phyloP scores from a whole-genome alignment of 2,329 filamentous ascomycete species.

The Ceratocystis variospora region DNA sequence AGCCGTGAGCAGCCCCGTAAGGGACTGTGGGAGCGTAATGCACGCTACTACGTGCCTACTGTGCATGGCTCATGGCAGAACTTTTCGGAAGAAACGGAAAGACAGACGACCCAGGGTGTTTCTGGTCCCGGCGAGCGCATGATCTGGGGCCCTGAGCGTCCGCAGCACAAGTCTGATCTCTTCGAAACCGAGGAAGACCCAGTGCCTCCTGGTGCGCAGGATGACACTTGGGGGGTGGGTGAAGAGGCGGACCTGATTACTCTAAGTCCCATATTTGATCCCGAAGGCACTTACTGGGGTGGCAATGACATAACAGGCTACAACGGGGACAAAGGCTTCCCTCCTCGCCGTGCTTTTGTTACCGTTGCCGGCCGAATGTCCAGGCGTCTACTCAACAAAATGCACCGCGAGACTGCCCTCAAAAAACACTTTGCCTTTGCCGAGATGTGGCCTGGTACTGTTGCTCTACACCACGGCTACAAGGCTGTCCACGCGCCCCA shows the following conservation, averaged over 20 bases:
- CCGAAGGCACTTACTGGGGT: constrained; percentile 72
- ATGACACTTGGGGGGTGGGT: constrained; percentile 78
- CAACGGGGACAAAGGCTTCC: constrained; percentile 45
- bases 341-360: constrained; percentile 69
- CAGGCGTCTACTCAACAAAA: constrained; percentile 61
- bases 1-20: constrained; percentile 60
- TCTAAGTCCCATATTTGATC: constrained; percentile 84
- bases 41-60: constrained; percentile 62
- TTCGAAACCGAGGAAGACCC: constrained; percentile 62
- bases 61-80: constrained; percentile 69
- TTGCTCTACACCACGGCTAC: constrained; percentile 78
- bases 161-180: constrained; percentile 52
- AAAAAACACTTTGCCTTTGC: constrained; percentile 84
- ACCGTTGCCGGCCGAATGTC: constrained; percentile 80
- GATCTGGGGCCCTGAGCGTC: constrained; percentile 74
- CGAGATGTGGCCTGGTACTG: constrained; percentile 89
- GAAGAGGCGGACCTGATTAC: constrained; percentile 89
- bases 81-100: constrained; percentile 34
- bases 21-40: constrained; percentile 67
- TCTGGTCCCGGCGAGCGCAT: constrained; percentile 34
- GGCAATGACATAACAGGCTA: constrained; percentile 74
- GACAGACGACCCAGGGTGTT: constrained; percentile 25
- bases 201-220: constrained; percentile 51
- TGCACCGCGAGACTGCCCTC: constrained; percentile 80
- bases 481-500: constrained; percentile 89